Conservation (phyloP, 306 rosid species). For the Canavalia ensiformis region DNA sequence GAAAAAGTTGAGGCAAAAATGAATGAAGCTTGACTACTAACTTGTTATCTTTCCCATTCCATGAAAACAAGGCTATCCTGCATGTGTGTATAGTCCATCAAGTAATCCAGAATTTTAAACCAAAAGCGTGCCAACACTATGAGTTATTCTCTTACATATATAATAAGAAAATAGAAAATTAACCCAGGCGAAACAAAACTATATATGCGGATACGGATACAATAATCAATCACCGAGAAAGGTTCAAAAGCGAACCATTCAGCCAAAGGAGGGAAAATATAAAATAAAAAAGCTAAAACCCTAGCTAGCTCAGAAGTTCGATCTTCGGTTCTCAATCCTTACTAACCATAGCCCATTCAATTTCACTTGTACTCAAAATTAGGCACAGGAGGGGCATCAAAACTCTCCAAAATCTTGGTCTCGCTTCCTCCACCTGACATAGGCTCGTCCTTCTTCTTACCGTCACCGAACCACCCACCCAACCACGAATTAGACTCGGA, state of each 20-base stretch:
- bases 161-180: not conserved
- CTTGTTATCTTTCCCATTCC: constrained; percentile 1
- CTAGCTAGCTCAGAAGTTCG: constrained; percentile 10
- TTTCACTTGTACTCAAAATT: constrained; percentile 81
- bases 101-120: constrained; percentile 11
- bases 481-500: constrained; percentile 50
- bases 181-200: not conserved
- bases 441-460: constrained; percentile 58
- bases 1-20: not conserved
- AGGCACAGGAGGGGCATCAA: constrained; percentile 93
- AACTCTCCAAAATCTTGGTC: constrained; percentile 89
- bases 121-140: constrained; percentile 6
- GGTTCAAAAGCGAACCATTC: not conserved
- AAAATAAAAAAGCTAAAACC: constrained; percentile 2
- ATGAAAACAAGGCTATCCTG: not conserved
- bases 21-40: not conserved
- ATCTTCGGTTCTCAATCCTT: not conserved
- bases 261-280: no score
- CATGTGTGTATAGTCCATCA: no score
- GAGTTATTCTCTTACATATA: constrained; percentile 23
- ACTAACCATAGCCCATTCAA: constrained; percentile 19
- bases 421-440: constrained; percentile 69
- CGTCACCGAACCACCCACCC: constrained; percentile 69
- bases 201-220: constrained; percentile 25
- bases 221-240: not conserved